Percentiles rank a stretch among this genome's conserved stretches.
These are phyloP conservation scores for Neonectria magnoliae DNA, from an alignment of 2,329 filamentous ascomycete species.

Conservation along the genomic window DNA sequence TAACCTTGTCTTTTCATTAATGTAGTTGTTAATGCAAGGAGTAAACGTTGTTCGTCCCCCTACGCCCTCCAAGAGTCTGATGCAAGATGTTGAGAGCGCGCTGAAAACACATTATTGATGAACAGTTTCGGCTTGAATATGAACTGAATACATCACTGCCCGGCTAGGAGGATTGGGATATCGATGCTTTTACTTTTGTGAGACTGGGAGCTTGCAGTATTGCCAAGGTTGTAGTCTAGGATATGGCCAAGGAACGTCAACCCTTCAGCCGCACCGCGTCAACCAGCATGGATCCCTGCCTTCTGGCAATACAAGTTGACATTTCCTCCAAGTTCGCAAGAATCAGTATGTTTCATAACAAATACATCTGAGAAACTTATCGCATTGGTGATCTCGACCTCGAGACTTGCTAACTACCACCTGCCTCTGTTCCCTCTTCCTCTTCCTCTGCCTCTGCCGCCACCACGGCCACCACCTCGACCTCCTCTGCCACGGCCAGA, in stretches of 20 bases:
- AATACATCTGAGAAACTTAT: not conserved
- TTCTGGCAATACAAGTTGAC: not conserved
- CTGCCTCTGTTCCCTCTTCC: constrained; percentile 36
- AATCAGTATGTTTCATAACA: no score
- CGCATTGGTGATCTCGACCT: not conserved
- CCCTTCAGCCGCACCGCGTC: not conserved
- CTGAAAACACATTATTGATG: constrained; percentile 10
- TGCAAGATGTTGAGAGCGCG: constrained; percentile 21
- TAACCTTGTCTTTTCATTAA: no score
- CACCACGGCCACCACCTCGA: constrained; percentile 47
- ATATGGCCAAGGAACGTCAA: not conserved
- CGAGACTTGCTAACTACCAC: constrained; percentile 22
- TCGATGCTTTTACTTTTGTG: not conserved
- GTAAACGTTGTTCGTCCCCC: no score
- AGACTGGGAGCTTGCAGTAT: not conserved
- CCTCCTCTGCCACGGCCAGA: constrained; percentile 50
- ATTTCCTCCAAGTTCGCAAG: not conserved
- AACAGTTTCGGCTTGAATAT: not conserved
- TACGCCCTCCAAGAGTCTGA: constrained; percentile 26
- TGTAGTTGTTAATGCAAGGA: no score
- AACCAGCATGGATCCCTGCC: not conserved
- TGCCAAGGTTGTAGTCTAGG: not conserved
- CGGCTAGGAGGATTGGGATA: not conserved
- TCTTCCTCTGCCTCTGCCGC: constrained; percentile 41
- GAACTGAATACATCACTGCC: not conserved